Conservation (phyloP, 2,329 filamentous ascomycete species). For the Colletotrichum incanum region DNA sequence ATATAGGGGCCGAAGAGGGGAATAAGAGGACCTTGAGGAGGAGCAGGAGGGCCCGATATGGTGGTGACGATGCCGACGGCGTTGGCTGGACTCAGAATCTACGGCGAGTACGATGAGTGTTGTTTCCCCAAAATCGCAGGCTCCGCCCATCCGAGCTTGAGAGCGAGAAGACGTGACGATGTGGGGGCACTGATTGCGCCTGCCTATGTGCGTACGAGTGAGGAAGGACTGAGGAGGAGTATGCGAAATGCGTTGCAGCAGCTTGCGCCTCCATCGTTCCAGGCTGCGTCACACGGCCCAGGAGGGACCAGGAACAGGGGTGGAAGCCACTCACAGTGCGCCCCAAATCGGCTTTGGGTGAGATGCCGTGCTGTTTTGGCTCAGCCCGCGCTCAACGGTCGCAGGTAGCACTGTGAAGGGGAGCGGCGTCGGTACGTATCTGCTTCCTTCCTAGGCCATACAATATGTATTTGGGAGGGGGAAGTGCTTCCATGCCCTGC, state of each 20-base stretch:
- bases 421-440: not conserved
- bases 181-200: not conserved
- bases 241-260: constrained; percentile 14
- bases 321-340: constrained; percentile 13
- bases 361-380: not conserved
- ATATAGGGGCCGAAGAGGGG: not conserved
- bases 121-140: constrained; percentile 7
- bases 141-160: constrained; percentile 21
- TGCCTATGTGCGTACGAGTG: not conserved
- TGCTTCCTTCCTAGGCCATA: not conserved
- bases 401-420: not conserved
- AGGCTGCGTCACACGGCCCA: constrained; percentile 35
- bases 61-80: not conserved
- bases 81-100: not conserved
- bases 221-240: not conserved
- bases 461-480: not conserved
- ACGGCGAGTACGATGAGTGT: not conserved
- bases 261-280: constrained; percentile 41
- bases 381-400: no score
- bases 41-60: not conserved
- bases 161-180: constrained; percentile 4
- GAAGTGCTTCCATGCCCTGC: not conserved
- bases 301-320: not conserved
- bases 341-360: not conserved
- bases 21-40: not conserved